phyloP scores from a whole-genome alignment of 2,329 filamentous ascomycete genomes.

The Microdochium paspali region DNA sequence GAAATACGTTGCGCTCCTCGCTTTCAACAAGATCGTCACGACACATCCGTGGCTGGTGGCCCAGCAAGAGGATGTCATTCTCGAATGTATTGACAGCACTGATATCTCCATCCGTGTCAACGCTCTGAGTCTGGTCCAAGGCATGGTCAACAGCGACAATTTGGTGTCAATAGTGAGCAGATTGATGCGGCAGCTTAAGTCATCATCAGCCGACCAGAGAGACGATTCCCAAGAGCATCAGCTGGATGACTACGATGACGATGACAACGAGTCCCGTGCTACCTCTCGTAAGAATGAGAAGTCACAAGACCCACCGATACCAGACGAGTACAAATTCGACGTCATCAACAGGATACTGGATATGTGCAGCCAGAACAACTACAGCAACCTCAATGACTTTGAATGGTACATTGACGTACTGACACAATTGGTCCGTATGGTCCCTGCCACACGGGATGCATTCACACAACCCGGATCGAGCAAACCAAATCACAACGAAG shows the following conservation, averaged over 20 bases:
- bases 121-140: slow-evolving; percentile 81
- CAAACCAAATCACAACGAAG: slow-evolving; percentile 27
- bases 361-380: slow-evolving; percentile 87
- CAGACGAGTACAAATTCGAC: slow-evolving; percentile 76
- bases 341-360: slow-evolving; percentile 75
- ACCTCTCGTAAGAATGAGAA: slow-evolving; percentile 21
- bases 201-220: slow-evolving; percentile 46
- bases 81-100: slow-evolving; percentile 90
- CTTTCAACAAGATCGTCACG: slow-evolving; percentile 87
- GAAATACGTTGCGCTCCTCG: slow-evolving; percentile 92
- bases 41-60: slow-evolving; percentile 85
- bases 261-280: slow-evolving; percentile 32
- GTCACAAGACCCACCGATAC: slow-evolving; percentile 49
- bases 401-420: slow-evolving; percentile 96
- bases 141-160: slow-evolving; percentile 88
- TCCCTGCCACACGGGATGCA: slow-evolving; percentile 37
- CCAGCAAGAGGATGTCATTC: slow-evolving; percentile 89
- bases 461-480: slow-evolving; percentile 21
- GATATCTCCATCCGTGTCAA: slow-evolving; percentile 95
- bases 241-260: slow-evolving; percentile 37
- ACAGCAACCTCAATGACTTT: slow-evolving; percentile 78
- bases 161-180: slow-evolving; percentile 76
- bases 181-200: slow-evolving; percentile 76
- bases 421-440: slow-evolving; percentile 70
- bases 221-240: slow-evolving; percentile 33